Evolutionary conservation across 306 rosid species (phyloP).

Genomic region (Albizia julibrissin): DNA sequence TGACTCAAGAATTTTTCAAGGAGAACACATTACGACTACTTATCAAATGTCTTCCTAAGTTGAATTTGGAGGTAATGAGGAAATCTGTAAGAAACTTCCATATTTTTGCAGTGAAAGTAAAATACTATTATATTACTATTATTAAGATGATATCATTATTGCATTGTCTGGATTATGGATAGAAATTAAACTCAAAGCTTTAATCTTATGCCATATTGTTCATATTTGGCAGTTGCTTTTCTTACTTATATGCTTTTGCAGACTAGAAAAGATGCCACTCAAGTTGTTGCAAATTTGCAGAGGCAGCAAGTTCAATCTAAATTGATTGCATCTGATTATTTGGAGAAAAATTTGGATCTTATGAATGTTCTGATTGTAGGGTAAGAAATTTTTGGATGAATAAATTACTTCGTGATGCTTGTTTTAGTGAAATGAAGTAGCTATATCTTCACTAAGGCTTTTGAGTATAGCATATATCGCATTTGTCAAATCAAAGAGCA

Average conservation of each 20-base stretch:
- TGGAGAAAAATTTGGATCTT: conserved; percentile 83
- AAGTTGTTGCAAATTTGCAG: conserved; percentile 96
- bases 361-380: conserved; percentile 82
- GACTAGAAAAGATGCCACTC: conserved; percentile 97
- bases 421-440: conserved; percentile 20
- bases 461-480: background rate
- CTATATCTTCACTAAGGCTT: background rate
- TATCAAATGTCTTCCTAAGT: conserved; percentile 74
- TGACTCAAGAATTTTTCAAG: conserved; percentile 89
- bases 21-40: conserved; percentile 79
- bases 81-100: conserved; percentile 4
- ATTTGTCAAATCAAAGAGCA: background rate
- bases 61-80: conserved; percentile 87
- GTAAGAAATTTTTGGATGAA: conserved; percentile 47
- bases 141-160: background rate
- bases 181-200: background rate
- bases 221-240: conserved; percentile 27
- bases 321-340: conserved; percentile 95
- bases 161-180: background rate
- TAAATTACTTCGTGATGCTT: conserved; percentile 19
- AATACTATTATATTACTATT: conserved; percentile 2
- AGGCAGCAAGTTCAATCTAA: conserved; percentile 92
- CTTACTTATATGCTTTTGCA: conserved; percentile 42
- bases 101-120: conserved; percentile 9
- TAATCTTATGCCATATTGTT: background rate